phyloP scores from a whole-genome alignment of 148 eudicot species.

The Limonium bicolor region DNA sequence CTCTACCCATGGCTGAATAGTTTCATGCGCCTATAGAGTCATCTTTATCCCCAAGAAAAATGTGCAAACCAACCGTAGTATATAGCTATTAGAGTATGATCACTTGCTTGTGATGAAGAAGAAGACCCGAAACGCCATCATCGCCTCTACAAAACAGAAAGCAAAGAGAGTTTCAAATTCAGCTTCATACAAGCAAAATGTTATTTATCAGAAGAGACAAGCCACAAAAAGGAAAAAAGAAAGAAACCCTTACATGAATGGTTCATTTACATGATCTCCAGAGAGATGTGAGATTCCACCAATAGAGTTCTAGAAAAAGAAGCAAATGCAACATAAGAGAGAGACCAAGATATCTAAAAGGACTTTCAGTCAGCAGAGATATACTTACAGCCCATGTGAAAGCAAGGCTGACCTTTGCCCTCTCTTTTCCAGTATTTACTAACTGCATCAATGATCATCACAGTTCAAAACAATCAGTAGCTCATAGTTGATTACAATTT shows the following conservation, averaged over 20 bases:
- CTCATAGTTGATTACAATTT: too few species aligned
- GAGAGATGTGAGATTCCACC: slow-evolving; percentile 89
- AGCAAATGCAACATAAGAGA: slow-evolving; percentile 2
- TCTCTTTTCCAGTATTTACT: slow-evolving; percentile 90
- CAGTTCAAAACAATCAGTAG: too few species aligned
- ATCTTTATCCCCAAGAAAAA: neutral
- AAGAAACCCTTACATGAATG: slow-evolving; percentile 49
- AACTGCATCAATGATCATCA: slow-evolving; percentile 54
- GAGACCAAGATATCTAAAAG: neutral
- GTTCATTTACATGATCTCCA: slow-evolving; percentile 95
- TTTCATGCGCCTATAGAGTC: too few species aligned
- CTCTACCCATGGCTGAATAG: too few species aligned
- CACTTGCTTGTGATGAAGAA: slow-evolving; percentile 94
- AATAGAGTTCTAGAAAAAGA: slow-evolving; percentile 68
- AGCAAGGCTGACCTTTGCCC: slow-evolving; percentile 94
- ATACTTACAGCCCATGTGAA: slow-evolving; percentile 95
- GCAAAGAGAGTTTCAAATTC: neutral
- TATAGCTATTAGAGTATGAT: slow-evolving; percentile 22
- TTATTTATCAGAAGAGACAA: too few species aligned
- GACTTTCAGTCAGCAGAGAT: slow-evolving; percentile 4
- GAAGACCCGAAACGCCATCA: slow-evolving; percentile 93
- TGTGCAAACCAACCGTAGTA: slow-evolving; percentile 25
- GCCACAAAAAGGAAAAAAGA: too few species aligned
- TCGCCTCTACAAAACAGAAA: slow-evolving; percentile 37
- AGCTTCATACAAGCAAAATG: too few species aligned